Evolutionary conservation across 2,329 filamentous ascomycete genomes (phyloP).

Genomic region (Pestalotiopsis sp.): DNA sequence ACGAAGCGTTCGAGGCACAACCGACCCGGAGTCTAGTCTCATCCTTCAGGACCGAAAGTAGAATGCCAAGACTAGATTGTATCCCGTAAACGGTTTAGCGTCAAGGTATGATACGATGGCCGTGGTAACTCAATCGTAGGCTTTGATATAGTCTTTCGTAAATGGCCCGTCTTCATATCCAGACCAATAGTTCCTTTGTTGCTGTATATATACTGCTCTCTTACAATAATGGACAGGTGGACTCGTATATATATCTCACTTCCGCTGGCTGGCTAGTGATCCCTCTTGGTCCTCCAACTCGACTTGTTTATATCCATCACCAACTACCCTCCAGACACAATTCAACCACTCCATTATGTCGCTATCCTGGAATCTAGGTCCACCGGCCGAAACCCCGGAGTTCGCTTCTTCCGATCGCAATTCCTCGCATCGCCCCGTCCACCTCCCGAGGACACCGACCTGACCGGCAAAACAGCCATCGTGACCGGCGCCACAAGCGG

Average conservation of each 20-base stretch:
- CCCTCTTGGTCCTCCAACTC: background rate
- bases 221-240: background rate
- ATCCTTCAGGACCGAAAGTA: background rate
- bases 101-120: background rate
- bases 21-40: background rate
- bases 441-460: conserved; percentile 11
- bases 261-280: background rate
- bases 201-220: background rate
- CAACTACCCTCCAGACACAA: background rate
- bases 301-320: background rate
- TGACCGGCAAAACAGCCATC: conserved; percentile 41
- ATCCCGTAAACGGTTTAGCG: conserved; percentile 5
- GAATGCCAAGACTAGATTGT: conserved; percentile 5
- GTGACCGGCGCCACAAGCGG: conserved; percentile 49
- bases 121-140: background rate
- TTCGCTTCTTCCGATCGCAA: background rate
- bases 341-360: background rate
- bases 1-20: background rate
- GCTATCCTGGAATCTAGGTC: background rate
- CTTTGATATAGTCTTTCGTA: background rate
- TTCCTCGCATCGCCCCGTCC: background rate
- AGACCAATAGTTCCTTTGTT: background rate
- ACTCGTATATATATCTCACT: background rate
- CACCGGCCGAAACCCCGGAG: background rate
- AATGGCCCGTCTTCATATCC: background rate